phyloP scores from a whole-genome alignment of 192 early-diverging fungal genomes.

The Podila verticillata region DNA sequence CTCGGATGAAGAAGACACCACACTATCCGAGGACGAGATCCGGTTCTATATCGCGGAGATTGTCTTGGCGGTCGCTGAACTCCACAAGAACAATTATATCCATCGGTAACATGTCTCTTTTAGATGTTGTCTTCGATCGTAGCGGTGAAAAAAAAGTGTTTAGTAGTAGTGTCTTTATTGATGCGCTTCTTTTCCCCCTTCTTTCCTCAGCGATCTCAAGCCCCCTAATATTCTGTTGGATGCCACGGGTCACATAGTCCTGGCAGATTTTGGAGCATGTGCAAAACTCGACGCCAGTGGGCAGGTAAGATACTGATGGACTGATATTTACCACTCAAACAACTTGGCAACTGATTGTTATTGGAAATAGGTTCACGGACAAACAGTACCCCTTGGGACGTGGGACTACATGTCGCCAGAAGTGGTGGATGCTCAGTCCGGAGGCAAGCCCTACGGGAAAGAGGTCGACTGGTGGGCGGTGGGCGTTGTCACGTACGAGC shows the following conservation, averaged over 20 bases:
- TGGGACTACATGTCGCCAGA: conserved; percentile 97
- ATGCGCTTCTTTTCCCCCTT: neutral
- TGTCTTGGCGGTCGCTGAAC: conserved; percentile 72
- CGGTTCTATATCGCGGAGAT: conserved; percentile 81
- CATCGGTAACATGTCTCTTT: conserved; percentile 54
- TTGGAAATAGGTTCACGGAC: conserved; percentile 37
- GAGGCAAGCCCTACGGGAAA: conserved; percentile 72
- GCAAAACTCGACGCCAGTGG: conserved; percentile 38
- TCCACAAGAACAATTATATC: conserved; percentile 74
- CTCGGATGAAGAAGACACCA: conserved; percentile 43
- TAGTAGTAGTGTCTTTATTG: neutral
- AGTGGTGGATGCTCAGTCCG: conserved; percentile 86
- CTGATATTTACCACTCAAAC: too few species aligned
- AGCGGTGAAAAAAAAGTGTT: neutral
- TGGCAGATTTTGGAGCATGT: conserved; percentile 78
- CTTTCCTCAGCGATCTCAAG: conserved; percentile 69
- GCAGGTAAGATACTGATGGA: conserved; percentile 8
- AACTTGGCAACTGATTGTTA: neutral
- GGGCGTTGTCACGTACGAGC: conserved; percentile 88
- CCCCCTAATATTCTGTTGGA: conserved; percentile 78
- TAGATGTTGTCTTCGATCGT: neutral
- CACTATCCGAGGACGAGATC: conserved; percentile 68
- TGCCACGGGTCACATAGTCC: conserved; percentile 73
- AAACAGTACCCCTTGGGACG: conserved; percentile 77
- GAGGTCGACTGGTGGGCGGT: conserved; percentile 92